Conservation (phyloP, 2,329 filamentous ascomycete species). For the Neospermospora avenae region DNA sequence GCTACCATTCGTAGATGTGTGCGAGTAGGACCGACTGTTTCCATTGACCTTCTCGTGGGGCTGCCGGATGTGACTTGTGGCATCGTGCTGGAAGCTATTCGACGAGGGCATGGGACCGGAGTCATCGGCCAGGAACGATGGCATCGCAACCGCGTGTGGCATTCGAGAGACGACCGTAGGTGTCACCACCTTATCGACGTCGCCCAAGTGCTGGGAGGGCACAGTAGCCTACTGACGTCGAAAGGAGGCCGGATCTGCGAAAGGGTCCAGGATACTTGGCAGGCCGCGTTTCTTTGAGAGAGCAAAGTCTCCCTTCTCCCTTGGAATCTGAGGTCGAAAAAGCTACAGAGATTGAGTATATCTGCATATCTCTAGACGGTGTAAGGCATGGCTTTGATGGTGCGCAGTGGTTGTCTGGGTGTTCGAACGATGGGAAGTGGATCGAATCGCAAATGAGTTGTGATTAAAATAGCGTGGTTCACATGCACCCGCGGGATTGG, state of each 20-base stretch:
- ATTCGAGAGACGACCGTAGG: conserved; percentile 31
- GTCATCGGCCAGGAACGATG: conserved; percentile 47
- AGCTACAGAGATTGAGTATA: conserved; percentile 19
- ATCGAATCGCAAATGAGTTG: conserved; percentile 8
- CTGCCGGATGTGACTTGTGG: conserved; percentile 37
- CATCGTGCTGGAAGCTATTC: conserved; percentile 32
- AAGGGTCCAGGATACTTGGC: conserved; percentile 23
- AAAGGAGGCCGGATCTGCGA: conserved; percentile 29
- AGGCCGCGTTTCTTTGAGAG: conserved; percentile 11
- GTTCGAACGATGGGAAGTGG: neutral
- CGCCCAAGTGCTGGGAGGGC: conserved; percentile 13
- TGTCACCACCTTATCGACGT: conserved; percentile 29
- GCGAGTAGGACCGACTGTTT: conserved; percentile 30
- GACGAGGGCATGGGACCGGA: conserved; percentile 31
- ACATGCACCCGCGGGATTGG: conserved; percentile 1
- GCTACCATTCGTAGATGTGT: conserved; percentile 35
- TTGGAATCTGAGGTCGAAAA: neutral
- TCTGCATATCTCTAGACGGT: conserved; percentile 17
- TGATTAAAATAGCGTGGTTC: conserved; percentile 9
- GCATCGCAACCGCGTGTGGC: conserved; percentile 48
- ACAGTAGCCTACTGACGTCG: conserved; percentile 8
- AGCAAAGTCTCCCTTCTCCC: conserved; percentile 10
- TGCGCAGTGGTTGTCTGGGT: conserved; percentile 2
- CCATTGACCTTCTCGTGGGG: conserved; percentile 36
- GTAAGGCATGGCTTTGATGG: neutral